Base-by-base conservation (phyloP, 257 asterid species). In the Nicotiana undulata region DNA sequence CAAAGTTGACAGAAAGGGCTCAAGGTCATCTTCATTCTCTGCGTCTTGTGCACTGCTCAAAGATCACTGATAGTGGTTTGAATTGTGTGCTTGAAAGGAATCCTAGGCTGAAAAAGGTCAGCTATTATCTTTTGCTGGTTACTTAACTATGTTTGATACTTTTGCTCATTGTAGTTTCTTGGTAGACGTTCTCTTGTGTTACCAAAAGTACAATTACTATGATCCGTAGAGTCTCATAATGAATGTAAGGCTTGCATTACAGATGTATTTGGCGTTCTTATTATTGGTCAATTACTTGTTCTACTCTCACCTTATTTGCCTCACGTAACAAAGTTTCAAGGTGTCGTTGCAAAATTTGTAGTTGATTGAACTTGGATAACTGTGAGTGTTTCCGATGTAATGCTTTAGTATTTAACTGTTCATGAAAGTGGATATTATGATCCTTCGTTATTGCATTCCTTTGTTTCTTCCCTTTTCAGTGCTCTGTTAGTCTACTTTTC, bases 1-100 rank as follows among this genome's bases (percentile, higher is more conserved):
- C 90, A 65, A 80, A 76, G 80, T 85, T 94, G 82, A 88, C 93
- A 9, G 67, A 88, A 37, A 89, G 96, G 85, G 95, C 98, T 76
- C 90, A 85, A 80, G 97, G 98, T 65, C 82, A 64, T 70, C 97
- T 94, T 82, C 77, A 77, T 79, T 77, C 90, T 84, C 87, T 94
- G 86, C 90, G 86, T 85, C 91, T 94, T 26, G 81, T 83, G 9
- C 82, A 80, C 55, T 93, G 98, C 88, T 26, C 75, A 55, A 86
- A 87, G 52, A 88, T 94, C 78, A 90, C 92, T 3, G 86, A 88
- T 74, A 44, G 5, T 56, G 91, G 97, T 72, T 83, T 94, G 78
- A 87, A 81, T 82, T 80, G 66, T 49, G 92, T 93, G 81, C 92
- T 93, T 52, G 85, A 85, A 80, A 85, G 84, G 79, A 94, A 93